Evolutionary conservation across 768 basidiomycete genomes (phyloP), one percentile per base, ranked within the genome.

Genomic region (Baorangia bicolor): DNA sequence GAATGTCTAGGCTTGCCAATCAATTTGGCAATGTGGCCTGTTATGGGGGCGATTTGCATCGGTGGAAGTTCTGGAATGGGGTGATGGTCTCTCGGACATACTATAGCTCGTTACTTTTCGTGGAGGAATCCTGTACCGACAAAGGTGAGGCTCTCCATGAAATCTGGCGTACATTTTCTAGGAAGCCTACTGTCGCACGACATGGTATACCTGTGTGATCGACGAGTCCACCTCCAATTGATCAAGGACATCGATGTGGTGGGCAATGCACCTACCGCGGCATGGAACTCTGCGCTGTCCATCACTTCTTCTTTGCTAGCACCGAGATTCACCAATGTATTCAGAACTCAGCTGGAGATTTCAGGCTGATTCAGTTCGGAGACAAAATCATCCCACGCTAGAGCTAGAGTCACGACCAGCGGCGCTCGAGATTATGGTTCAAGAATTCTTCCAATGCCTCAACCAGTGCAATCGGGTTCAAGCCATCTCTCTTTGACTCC

Each of bases 21-120:
- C 23, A 93, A 75, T 63, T 86, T 90, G 8, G 91, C 89, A 51
- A 93, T 81, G 64, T 92, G 88, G 3, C 88, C 90, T 92, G 60
- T 34, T 28, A 27, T 51, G 20, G 35, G 18, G 42, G 39, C 25
- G 33, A 28, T 28, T 51, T 28, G 40, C 41, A 21, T 38, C 28
- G 6, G 46, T 25, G 20, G 21, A 16, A 16, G 20, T 14, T n/a
- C 9, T 43, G 40, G 16, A 25, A n/a, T 4, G 53, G 73, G 14
- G 8, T 30, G 10, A 12, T 44, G 33, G 11, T 14, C 7, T 30
- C 25, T 1, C n/a, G n/a, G n/a, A 53, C 69, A 10, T 57, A 88
- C 90, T 88, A 64, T 93, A 93, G 48, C 82, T 88, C 0, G 91
- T 92, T 10, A 92, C 89, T 61, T 77, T 80, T 56, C 77, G 77